phyloP scores from a whole-genome alignment of 352 stramenopile species.

The Elongisporangium prolatum region DNA sequence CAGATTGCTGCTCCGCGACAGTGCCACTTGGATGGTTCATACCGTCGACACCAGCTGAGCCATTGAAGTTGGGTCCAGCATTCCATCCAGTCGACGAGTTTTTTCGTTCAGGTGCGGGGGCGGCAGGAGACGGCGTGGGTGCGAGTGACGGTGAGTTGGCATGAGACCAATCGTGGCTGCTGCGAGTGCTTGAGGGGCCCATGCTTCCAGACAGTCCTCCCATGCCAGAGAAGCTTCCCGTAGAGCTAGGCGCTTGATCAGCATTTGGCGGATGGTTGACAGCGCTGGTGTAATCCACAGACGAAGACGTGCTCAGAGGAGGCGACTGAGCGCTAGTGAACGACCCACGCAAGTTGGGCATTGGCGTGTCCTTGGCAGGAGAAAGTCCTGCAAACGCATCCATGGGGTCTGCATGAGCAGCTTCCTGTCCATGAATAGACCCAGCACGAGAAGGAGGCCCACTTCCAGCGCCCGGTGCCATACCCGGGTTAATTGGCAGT shows the following conservation, averaged over 20 bases:
- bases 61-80: too few species aligned
- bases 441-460: neutral
- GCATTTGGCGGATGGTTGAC: too few species aligned
- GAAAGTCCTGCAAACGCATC: conserved; percentile 58
- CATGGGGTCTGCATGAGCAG: conserved; percentile 26
- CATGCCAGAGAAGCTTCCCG: too few species aligned
- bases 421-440: neutral
- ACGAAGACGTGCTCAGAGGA: conserved; percentile 2
- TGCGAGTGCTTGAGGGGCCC: too few species aligned
- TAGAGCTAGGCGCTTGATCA: too few species aligned
- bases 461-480: neutral
- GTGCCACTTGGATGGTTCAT: too few species aligned
- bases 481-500: neutral
- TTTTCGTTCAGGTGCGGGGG: conserved; percentile 17
- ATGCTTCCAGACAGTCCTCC: too few species aligned
- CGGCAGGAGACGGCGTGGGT: conserved; percentile 7
- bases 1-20: too few species aligned
- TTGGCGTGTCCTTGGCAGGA: conserved; percentile 18
- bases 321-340: conserved; percentile 15
- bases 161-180: too few species aligned
- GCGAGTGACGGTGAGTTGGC: conserved; percentile 3
- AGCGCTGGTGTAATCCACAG: too few species aligned
- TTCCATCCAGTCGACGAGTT: conserved; percentile 25
- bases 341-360: conserved; percentile 20
- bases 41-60: too few species aligned